phyloP scores from a whole-genome alignment of 441 rosid genomes.

The Caryocar brasiliense region DNA sequence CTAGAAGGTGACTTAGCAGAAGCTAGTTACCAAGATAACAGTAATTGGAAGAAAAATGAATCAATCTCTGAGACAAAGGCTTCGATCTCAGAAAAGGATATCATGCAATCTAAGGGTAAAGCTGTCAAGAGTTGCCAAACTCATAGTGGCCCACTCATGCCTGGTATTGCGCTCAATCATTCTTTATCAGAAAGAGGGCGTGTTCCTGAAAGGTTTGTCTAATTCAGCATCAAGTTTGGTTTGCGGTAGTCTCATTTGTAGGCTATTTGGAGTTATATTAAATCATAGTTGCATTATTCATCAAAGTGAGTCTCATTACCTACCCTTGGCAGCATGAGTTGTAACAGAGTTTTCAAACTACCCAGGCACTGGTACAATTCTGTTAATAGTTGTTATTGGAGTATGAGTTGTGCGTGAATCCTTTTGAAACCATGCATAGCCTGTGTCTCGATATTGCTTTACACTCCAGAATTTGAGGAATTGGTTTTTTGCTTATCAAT shows the following conservation, averaged over 20 bases:
- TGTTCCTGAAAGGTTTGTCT: slow-evolving; percentile 52
- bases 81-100: slow-evolving; percentile 49
- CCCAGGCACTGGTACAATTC: too few species aligned
- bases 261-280: not conserved
- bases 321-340: too few species aligned
- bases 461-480: not conserved
- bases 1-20: slow-evolving; percentile 32
- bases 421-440: too few species aligned
- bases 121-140: slow-evolving; percentile 52
- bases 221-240: slow-evolving; percentile 2
- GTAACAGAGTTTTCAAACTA: too few species aligned
- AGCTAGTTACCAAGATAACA: slow-evolving; percentile 28
- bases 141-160: slow-evolving; percentile 80
- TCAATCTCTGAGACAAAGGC: slow-evolving; percentile 36
- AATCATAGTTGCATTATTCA: too few species aligned
- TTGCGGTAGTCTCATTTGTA: not conserved
- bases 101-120: slow-evolving; percentile 36
- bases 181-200: slow-evolving; percentile 54
- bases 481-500: slow-evolving; percentile 8
- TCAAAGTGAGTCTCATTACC: too few species aligned
- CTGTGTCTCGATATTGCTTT: not conserved
- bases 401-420: too few species aligned
- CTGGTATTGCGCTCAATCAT: slow-evolving; percentile 49
- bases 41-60: slow-evolving; percentile 31
- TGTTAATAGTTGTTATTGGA: too few species aligned